These are phyloP conservation scores for Mycena capillaripes DNA, from an alignment of 768 basidiomycete species.

Conservation along the genomic window DNA sequence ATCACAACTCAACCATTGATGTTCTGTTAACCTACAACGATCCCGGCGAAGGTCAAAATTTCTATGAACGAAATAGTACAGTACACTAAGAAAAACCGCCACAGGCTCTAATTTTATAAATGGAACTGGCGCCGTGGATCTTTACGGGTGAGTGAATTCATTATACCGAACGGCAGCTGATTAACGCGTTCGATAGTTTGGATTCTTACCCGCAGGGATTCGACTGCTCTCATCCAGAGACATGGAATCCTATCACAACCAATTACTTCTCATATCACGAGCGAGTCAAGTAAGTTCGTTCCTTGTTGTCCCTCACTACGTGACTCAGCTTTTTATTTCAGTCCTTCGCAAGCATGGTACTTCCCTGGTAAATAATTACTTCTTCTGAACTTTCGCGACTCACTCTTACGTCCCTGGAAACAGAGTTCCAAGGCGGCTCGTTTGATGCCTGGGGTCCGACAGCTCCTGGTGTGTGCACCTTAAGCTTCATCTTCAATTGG, in stretches of 20 bases:
- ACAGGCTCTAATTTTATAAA: no score
- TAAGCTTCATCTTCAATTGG: not conserved
- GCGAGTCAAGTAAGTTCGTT: slow-evolving; percentile 45
- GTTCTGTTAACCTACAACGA: slow-evolving; percentile 86
- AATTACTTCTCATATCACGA: slow-evolving; percentile 78
- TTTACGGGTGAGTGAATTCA: slow-evolving; percentile 68
- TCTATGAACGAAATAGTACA: slow-evolving; percentile 76
- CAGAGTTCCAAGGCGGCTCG: slow-evolving; percentile 80
- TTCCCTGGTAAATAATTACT: slow-evolving; percentile 64
- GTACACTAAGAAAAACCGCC: no score
- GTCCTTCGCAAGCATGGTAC: slow-evolving; percentile 74
- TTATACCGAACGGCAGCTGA: no score
- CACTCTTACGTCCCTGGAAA: slow-evolving; percentile 11
- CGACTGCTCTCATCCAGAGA: slow-evolving; percentile 81
- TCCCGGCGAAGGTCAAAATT: slow-evolving; percentile 68
- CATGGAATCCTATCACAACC: slow-evolving; percentile 75
- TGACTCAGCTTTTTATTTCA: not conserved
- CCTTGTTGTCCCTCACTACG: not conserved
- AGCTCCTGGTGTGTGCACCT: slow-evolving; percentile 64
- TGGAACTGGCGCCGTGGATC: slow-evolving; percentile 72
- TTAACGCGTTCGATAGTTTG: slow-evolving; percentile 48
- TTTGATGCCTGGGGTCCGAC: slow-evolving; percentile 87
- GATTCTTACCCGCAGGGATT: slow-evolving; percentile 86
- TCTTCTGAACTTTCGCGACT: not conserved
- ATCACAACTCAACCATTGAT: slow-evolving; percentile 68